Conservation (phyloP, 768 basidiomycete species). For the Tricholoma matsutake region DNA sequence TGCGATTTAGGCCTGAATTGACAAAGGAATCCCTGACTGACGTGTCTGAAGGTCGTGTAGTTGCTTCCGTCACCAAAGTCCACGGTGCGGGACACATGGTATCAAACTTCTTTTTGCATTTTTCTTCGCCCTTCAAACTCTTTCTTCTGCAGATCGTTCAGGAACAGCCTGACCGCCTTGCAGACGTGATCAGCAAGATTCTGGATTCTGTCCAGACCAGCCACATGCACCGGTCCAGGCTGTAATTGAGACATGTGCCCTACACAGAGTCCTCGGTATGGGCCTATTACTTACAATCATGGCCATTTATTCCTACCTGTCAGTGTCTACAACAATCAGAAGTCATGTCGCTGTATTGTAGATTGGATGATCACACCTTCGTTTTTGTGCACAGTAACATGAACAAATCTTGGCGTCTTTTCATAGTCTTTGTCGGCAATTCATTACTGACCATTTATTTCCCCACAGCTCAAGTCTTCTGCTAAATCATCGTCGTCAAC, state of each 20-base stretch:
- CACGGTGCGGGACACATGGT: slow-evolving; percentile 49
- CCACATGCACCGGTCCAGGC: background rate
- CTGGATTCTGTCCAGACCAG: slow-evolving; percentile 23
- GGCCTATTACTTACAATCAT: background rate
- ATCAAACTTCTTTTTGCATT: slow-evolving; percentile 4
- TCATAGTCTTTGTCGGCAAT: too few relatives aligned
- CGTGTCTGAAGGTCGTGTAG: slow-evolving; percentile 34
- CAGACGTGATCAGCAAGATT: slow-evolving; percentile 30
- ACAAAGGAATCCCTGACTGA: slow-evolving; percentile 44
- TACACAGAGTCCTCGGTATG: background rate
- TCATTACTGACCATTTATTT: too few relatives aligned
- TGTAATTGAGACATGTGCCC: background rate
- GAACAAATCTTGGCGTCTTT: too few relatives aligned
- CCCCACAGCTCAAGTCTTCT: too few relatives aligned
- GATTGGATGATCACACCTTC: too few relatives aligned
- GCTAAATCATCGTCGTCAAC: too few relatives aligned
- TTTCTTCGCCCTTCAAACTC: background rate
- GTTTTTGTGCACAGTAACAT: too few relatives aligned
- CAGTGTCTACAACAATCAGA: too few relatives aligned
- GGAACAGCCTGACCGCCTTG: slow-evolving; percentile 40
- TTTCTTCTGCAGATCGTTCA: slow-evolving; percentile 36
- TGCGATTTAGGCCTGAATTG: slow-evolving; percentile 34
- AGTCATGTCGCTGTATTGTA: too few relatives aligned
- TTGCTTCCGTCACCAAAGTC: slow-evolving; percentile 42
- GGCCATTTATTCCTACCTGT: too few relatives aligned